Evolutionary conservation across 108 stramenopile species (phyloP), one percentile per base, ranked within the genome.

Genomic region (Cyclostephanos invisitatus): DNA sequence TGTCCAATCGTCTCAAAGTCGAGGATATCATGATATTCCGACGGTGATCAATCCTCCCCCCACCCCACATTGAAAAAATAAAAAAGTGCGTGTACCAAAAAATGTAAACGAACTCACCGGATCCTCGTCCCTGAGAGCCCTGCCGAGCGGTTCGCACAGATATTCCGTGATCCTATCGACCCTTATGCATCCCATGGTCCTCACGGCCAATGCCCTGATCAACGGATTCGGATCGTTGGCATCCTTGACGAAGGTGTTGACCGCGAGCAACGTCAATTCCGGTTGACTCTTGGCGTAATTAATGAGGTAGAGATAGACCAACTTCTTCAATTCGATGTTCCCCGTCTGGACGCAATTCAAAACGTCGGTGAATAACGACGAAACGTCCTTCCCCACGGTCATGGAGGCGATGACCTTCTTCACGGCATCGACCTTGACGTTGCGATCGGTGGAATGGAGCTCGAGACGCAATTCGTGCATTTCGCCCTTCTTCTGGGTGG

Each of bases 121-220:
- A 70, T 97, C 97, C 46, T 99, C 99, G 64, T 99, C 98, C 9
- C 96, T 81, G 25, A 99, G 81, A 12, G 96, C 93, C 25, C 94
- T 84, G 37, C 82, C 58, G 40, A 99, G 85, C 21, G 99, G 99
- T 66, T 98, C 98, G 73, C 97, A 98, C 8, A 99, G 89, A 63
- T 99, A 98, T 77, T 99, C 99, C 38, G 98, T 99, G 83, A 99
- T 99, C 62, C 90, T 89, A 78, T 99, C 98, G 22, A 99, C 99
- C 21, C 99, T 97, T 63, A 99, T 99, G 81, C 98, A 99, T 35
- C 99, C 99, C 99, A 99, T 99, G 68, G 99, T 99, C 36, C 99
- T 89, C 3, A 99, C 96, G 18, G 99, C 98, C 65, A 99, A 81
- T 2, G 99, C 99, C 17, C 99, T 98, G 72, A 99, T 98, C 54